These are phyloP conservation scores for Clathrospora elynae DNA, from an alignment of 2,329 filamentous ascomycete species.

Conservation along the genomic window DNA sequence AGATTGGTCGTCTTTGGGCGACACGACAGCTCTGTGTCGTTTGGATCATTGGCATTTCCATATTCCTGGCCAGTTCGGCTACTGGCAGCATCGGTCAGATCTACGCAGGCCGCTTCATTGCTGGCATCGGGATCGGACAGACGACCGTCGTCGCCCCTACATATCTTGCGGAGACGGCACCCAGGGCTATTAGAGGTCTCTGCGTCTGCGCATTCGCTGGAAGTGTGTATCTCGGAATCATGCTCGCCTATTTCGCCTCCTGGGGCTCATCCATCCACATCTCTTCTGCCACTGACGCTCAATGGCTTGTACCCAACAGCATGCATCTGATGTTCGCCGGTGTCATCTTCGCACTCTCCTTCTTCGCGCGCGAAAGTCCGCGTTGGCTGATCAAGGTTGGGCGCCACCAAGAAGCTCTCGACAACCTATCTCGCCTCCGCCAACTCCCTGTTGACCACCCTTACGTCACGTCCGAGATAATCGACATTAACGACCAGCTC, in stretches of 20 bases:
- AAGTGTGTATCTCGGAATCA: conserved; percentile 76
- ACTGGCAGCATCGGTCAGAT: conserved; percentile 55
- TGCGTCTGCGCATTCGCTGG: conserved; percentile 74
- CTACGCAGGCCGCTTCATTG: conserved; percentile 70
- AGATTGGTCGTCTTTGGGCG: conserved; percentile 52
- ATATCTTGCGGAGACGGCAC: conserved; percentile 74
- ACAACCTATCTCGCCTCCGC: conserved; percentile 63
- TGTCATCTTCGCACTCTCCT: conserved; percentile 71
- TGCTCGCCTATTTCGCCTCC: conserved; percentile 76
- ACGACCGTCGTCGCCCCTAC: conserved; percentile 71
- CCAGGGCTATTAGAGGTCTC: conserved; percentile 70
- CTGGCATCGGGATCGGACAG: conserved; percentile 68
- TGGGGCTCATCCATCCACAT: conserved; percentile 60
- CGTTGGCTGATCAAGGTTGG: conserved; percentile 71
- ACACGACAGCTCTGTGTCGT: conserved; percentile 50
- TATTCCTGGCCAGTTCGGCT: conserved; percentile 47
- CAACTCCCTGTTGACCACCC: conserved; percentile 63
- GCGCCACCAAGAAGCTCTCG: conserved; percentile 62
- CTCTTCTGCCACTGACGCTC: conserved; percentile 49
- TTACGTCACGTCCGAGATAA: conserved; percentile 66
- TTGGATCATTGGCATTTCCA: conserved; percentile 50
- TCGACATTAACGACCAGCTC: conserved; percentile 67
- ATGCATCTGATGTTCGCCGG: conserved; percentile 79
- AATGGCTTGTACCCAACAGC: conserved; percentile 70
- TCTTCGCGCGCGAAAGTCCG: conserved; percentile 72